These are phyloP conservation scores for Arachis hypogaea DNA, from an alignment of 306 rosid species.

Conservation along the genomic window DNA sequence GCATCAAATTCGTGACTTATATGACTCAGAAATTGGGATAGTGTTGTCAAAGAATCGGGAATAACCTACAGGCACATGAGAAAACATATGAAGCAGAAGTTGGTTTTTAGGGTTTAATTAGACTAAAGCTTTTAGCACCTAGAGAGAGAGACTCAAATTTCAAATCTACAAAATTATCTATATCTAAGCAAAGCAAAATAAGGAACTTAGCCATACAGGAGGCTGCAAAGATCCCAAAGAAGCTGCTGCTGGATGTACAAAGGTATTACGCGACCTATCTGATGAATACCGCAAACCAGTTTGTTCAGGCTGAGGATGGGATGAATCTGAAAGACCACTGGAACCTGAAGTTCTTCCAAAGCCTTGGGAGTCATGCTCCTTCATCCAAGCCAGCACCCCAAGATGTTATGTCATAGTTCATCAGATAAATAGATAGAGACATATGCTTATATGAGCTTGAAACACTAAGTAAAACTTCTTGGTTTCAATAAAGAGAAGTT, in stretches of 20 bases:
- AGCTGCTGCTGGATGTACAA: slow-evolving; percentile 63
- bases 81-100: background rate
- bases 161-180: slow-evolving; percentile 14
- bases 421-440: slow-evolving; percentile 28
- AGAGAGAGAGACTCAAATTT: slow-evolving; percentile 26
- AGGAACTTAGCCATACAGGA: slow-evolving; percentile 63
- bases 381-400: slow-evolving; percentile 49
- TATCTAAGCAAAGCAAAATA: slow-evolving; percentile 37
- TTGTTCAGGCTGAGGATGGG: slow-evolving; percentile 65
- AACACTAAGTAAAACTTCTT: background rate
- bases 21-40: slow-evolving; percentile 71
- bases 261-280: slow-evolving; percentile 58
- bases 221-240: slow-evolving; percentile 76
- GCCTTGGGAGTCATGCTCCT: slow-evolving; percentile 76
- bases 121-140: too few relatives aligned
- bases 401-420: slow-evolving; percentile 17
- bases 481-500: background rate
- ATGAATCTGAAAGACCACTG: slow-evolving; percentile 53
- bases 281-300: slow-evolving; percentile 53
- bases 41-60: slow-evolving; percentile 92
- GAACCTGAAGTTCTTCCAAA: slow-evolving; percentile 63
- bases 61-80: slow-evolving; percentile 65
- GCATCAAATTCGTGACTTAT: slow-evolving; percentile 70
- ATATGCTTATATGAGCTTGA: slow-evolving; percentile 7
- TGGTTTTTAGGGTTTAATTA: background rate